Evolutionary conservation across 352 stramenopile genomes (phyloP).

Genomic region (Phytopythium ostracodes): DNA sequence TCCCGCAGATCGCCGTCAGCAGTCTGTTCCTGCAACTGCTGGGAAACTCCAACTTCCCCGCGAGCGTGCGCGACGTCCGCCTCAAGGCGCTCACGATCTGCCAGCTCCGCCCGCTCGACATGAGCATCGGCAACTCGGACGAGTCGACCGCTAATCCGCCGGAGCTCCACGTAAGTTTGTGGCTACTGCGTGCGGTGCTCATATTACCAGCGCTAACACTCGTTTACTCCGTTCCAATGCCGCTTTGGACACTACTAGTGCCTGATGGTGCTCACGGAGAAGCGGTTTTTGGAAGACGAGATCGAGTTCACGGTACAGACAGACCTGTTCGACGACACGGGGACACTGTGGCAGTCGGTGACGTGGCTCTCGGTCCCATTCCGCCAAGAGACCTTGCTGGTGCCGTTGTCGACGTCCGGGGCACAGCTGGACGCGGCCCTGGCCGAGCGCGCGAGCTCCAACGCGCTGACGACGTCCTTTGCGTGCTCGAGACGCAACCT

Average conservation of each 20-base stretch:
- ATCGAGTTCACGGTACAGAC: conserved; percentile 77
- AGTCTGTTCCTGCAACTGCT: conserved; percentile 73
- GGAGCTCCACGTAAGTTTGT: conserved; percentile 48
- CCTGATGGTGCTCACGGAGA: conserved; percentile 73
- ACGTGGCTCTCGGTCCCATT: conserved; percentile 62
- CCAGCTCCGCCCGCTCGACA: conserved; percentile 63
- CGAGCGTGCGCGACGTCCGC: conserved; percentile 39
- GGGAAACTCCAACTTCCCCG: conserved; percentile 80
- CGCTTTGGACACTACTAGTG: conserved; percentile 25
- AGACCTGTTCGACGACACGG: conserved; percentile 66
- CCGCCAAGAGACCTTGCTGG: conserved; percentile 49
- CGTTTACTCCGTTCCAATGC: background rate
- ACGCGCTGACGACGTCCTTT: conserved; percentile 21
- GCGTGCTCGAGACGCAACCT: conserved; percentile 43
- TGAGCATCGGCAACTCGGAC: conserved; percentile 52
- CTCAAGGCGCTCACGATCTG: conserved; percentile 75
- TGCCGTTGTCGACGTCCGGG: conserved; percentile 37
- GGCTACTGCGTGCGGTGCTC: too few relatives aligned
- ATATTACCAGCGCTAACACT: too few relatives aligned
- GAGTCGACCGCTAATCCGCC: conserved; percentile 13
- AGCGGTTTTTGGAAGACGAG: conserved; percentile 61
- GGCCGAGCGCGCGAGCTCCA: conserved; percentile 13
- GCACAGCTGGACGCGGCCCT: conserved; percentile 37
- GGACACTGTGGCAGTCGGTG: conserved; percentile 74
- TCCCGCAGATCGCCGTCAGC: conserved; percentile 61